Percentiles rank a stretch among this genome's conserved stretches.
These are phyloP conservation scores for Cryphonectria nitschkei DNA, from an alignment of 2,329 filamentous ascomycete genomes.

Conservation along the genomic window DNA sequence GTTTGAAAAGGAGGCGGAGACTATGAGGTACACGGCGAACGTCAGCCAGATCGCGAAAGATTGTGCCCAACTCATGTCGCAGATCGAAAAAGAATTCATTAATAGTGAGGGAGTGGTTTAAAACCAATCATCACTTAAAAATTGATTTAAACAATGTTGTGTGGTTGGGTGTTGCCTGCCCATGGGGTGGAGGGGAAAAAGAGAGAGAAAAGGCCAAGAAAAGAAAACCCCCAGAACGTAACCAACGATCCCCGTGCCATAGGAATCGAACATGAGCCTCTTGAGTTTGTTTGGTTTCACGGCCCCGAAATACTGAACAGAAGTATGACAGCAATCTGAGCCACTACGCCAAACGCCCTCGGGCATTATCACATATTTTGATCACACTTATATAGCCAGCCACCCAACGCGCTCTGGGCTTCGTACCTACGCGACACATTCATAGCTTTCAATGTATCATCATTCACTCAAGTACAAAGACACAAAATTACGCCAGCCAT, in stretches of 20 bases:
- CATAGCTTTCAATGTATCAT: not conserved
- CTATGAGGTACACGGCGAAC: not conserved
- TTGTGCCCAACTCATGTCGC: conserved; percentile 5
- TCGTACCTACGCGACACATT: not conserved
- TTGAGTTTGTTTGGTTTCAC: not conserved
- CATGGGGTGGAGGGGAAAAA: no score
- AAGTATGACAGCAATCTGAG: not conserved
- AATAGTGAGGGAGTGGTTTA: not conserved
- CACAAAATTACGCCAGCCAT: not conserved
- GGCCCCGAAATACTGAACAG: no score
- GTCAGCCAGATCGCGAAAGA: not conserved
- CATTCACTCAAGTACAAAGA: not conserved
- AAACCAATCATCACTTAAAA: no score
- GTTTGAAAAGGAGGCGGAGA: conserved; percentile 17
- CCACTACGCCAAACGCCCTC: not conserved
- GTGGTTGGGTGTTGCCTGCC: no score
- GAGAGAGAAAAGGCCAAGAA: no score
- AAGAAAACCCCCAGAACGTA: not conserved
- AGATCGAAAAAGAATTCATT: not conserved
- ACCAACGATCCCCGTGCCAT: not conserved
- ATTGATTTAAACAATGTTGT: no score
- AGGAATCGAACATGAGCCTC: not conserved
- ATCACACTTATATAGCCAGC: not conserved
- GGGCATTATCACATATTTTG: not conserved
- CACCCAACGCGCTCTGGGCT: not conserved